Evolutionary conservation across 2,329 filamentous ascomycete genomes (phyloP).

Genomic region (Ceratocystis destructans): DNA sequence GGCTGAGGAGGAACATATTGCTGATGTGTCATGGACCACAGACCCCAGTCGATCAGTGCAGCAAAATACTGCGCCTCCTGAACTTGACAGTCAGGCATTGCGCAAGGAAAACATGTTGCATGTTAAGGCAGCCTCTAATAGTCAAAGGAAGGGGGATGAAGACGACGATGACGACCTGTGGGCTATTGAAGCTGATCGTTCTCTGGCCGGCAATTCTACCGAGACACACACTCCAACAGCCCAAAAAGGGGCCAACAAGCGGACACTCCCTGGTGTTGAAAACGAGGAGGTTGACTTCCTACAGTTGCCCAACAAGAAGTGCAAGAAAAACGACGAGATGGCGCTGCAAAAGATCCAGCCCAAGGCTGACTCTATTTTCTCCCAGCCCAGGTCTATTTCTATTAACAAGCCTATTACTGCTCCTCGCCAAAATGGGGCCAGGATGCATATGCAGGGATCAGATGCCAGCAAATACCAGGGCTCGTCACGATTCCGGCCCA

Average conservation of each 20-base stretch:
- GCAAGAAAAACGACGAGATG: no score
- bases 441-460: slow-evolving; percentile 11
- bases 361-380: not conserved
- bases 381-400: not conserved
- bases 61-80: not conserved
- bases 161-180: slow-evolving; percentile 39
- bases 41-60: slow-evolving; percentile 15
- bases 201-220: slow-evolving; percentile 27
- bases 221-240: slow-evolving; percentile 10
- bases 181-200: slow-evolving; percentile 42
- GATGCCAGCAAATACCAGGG: slow-evolving; percentile 10
- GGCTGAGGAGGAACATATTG: slow-evolving; percentile 17
- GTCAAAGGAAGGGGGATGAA: slow-evolving; percentile 15
- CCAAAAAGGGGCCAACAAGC: slow-evolving; percentile 21
- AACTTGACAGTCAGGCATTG: not conserved
- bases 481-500: not conserved
- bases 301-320: slow-evolving; percentile 24
- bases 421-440: slow-evolving; percentile 9
- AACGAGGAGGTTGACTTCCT: not conserved
- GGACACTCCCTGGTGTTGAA: not conserved
- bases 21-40: slow-evolving; percentile 18
- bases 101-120: slow-evolving; percentile 9
- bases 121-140: slow-evolving; percentile 11
- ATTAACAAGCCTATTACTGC: not conserved
- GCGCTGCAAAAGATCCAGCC: not conserved